These are phyloP conservation scores for Plasmodium berghei DNA, from an alignment of 169 alveolate species.

Conservation along the genomic window DNA sequence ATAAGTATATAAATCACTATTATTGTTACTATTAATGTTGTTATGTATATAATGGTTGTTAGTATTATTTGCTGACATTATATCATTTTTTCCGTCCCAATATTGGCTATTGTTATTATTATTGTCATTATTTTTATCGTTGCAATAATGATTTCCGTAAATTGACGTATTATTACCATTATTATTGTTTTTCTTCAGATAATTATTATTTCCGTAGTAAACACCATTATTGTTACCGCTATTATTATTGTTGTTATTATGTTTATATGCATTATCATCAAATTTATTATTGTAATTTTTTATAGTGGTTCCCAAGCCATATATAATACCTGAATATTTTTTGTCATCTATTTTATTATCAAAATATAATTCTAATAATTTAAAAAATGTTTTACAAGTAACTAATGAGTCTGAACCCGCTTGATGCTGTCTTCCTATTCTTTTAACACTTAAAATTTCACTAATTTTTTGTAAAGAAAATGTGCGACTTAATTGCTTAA, in stretches of 20 bases:
- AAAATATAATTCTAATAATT: conserved; percentile 89
- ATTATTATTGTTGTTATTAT: conserved; percentile 9
- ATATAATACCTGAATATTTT: conserved; percentile 88
- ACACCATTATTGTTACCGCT: conserved; percentile 12
- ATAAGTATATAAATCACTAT: conserved; percentile 6
- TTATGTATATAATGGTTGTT: too few relatives aligned
- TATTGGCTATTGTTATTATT: neutral
- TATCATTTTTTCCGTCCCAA: conserved; percentile 20
- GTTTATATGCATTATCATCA: conserved; percentile 31
- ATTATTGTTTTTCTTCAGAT: conserved; percentile 1
- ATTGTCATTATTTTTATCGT: conserved; percentile 1
- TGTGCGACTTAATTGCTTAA: conserved; percentile 86
- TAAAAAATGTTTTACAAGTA: conserved; percentile 95
- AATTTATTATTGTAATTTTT: conserved; percentile 66
- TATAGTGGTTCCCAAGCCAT: conserved; percentile 88
- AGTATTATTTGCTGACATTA: conserved; percentile 1
- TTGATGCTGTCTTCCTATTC: conserved; percentile 98
- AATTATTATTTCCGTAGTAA: neutral
- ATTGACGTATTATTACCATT: neutral
- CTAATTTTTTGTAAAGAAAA: conserved; percentile 90
- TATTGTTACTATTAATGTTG: neutral
- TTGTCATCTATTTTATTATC: conserved; percentile 89
- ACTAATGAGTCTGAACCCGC: conserved; percentile 99
- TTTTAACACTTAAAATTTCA: conserved; percentile 89
- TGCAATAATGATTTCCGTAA: neutral